Base-by-base conservation (phyloP, 1,284 basidiomycete species). In the Rhodotorula sp. region DNA sequence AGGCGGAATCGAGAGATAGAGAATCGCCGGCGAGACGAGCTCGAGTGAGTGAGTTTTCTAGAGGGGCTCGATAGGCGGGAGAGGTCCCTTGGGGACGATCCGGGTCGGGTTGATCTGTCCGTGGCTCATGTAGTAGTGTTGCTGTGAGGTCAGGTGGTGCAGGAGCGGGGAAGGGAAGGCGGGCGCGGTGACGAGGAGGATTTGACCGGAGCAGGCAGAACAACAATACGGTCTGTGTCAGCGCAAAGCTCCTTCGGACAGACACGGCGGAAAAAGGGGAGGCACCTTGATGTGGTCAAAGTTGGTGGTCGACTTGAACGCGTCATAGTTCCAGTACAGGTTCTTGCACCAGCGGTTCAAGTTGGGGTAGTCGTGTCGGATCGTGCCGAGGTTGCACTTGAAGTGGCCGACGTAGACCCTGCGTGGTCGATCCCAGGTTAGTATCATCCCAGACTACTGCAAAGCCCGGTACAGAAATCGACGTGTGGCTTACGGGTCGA, bases 291-390 rank as follows among this genome's bases (percentile, higher is more conserved):
- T 83, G 65, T 79, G 77, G 79, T 84, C 87, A 80, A 97, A 96
- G 80, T 93, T 85, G 66, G 93, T 95, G 29, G 89, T 90, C 48
- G 88, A 86, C 81, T 89, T 89, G 87, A 99, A 99, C 2, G 91
- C 92, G 0, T 88, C 83, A 76, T 89, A 84, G 75, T 90, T 91
- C 94, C 93, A 97, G 83, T 98, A 98, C 51, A 97, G 83, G 78
- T 89, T 88, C 80, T 67, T 89, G 82, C 92, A 80, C 93, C 93
- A 82, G 44, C 82, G 80, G 81, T 95, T 87, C 62, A 95, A 85
- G 61, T 87, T 85, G 33, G 93, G 92, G 81, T 93, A 95, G 33
- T 90, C 89, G 77, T 88, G 82, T 65, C 83, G 82, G 77, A 84
- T 82, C 76, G 71, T 63, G 49, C 88, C 87, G 75, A 91, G 81